Conservation (phyloP, 129 eudicot genomes). For the Artemisia argyi region DNA sequence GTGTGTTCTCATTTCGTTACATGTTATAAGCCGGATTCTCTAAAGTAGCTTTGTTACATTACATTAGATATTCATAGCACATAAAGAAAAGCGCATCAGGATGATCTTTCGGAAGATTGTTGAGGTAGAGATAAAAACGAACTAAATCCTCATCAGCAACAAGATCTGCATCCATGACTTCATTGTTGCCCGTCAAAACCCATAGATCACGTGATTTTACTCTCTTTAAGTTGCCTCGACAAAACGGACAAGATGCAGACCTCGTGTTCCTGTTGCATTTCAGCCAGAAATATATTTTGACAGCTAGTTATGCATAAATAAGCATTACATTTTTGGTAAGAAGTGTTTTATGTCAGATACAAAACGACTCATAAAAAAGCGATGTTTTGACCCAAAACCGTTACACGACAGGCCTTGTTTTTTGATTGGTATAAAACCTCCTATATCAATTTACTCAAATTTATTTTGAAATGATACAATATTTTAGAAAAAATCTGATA, state of each 20-base stretch:
- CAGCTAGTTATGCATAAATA: too few species aligned
- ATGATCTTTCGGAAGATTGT: slow-evolving; percentile 69
- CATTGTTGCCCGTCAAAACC: slow-evolving; percentile 75
- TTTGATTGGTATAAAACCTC: too few species aligned
- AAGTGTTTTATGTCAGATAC: too few species aligned
- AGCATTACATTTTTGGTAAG: too few species aligned
- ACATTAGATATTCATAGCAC: slow-evolving; percentile 77
- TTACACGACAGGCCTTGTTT: too few species aligned
- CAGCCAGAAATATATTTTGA: not conserved
- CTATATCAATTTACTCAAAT: too few species aligned
- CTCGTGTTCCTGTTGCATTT: slow-evolving; percentile 59
- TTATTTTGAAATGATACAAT: too few species aligned
- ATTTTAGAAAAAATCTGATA: too few species aligned
- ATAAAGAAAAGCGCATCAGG: slow-evolving; percentile 77
- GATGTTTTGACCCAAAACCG: too few species aligned
- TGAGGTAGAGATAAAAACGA: slow-evolving; percentile 66
- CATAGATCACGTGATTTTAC: slow-evolving; percentile 83
- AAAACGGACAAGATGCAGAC: slow-evolving; percentile 93
- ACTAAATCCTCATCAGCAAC: slow-evolving; percentile 65
- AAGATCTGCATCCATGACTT: slow-evolving; percentile 62
- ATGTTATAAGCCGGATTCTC: too few species aligned
- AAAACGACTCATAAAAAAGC: too few species aligned
- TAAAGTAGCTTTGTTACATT: not conserved
- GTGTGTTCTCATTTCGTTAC: too few species aligned
- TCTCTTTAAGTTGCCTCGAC: slow-evolving; percentile 81